A percentile compares a stretch with the other conserved stretches of the same genome.
phyloP scores from a whole-genome alignment of 129 eudicot genomes.

The Gnaphalium uliginosum region DNA sequence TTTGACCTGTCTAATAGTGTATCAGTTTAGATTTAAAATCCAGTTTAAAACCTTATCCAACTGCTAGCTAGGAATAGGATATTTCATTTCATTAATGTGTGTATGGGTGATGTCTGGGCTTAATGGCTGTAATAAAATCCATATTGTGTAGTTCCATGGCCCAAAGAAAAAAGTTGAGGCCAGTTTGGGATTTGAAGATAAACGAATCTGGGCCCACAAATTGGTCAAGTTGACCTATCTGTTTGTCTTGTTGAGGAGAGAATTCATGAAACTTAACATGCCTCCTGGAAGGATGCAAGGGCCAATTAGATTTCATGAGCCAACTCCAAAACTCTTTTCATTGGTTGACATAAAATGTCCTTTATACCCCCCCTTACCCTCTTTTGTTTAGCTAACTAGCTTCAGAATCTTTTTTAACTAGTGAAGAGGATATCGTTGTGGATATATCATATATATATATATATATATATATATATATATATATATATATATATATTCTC shows the following conservation, averaged over 20 bases:
- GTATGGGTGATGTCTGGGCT: conserved; percentile 13
- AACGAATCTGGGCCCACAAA: conserved; percentile 31
- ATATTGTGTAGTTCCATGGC: conserved; percentile 7
- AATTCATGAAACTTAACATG: conserved; percentile 8
- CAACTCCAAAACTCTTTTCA: conserved; percentile 8
- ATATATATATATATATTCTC: too few species aligned
- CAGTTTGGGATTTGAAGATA: neutral
- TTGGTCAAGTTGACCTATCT: conserved; percentile 25
- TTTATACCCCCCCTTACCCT: conserved; percentile 14
- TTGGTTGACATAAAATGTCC: conserved; percentile 7
- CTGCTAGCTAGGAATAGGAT: neutral
- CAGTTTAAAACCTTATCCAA: neutral
- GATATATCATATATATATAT: too few species aligned
- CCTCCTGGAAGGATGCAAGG: conserved; percentile 41
- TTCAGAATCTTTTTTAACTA: conserved; percentile 19
- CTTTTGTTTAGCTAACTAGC: conserved; percentile 16
- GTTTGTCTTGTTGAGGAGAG: conserved; percentile 2
- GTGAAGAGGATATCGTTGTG: conserved; percentile 17
- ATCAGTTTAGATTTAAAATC: too few species aligned
- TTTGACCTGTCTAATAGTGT: too few species aligned
- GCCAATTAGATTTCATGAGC: conserved; percentile 34
- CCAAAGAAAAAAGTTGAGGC: conserved; percentile 6
- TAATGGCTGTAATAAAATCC: neutral
- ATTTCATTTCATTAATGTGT: neutral
- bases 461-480: too few species aligned